Evolutionary conservation across 2,329 filamentous ascomycete species (phyloP), one percentile per base, ranked within the genome.

Genomic region (Colletotrichum incanum): DNA sequence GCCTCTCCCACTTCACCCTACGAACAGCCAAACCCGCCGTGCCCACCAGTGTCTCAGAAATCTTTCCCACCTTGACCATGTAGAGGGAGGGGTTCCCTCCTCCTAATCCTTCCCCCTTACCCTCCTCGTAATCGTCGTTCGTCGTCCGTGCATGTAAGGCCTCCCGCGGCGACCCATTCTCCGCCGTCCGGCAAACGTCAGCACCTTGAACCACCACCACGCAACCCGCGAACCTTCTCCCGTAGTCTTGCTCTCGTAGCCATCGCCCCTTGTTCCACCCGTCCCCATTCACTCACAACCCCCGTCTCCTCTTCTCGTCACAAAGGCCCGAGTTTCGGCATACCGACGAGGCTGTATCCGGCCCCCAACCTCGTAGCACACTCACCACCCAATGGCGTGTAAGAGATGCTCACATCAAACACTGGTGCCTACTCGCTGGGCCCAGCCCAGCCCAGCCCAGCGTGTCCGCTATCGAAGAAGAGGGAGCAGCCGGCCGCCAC

Each of bases 301-400:
- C 8, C 18, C 14, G 4, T 18, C 45, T 11, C 26, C 39, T 23
- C 37, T 39, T 41, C 37, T 18, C 16, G 20, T 59, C 55, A 20
- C 20, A 31, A 34, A 6, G 11, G 16, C 2, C 45, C 12, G 16
- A 26, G 45, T 62, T 26, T 50, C 45, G 31, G 20, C 43, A 37
- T 62, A 12, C 43, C 20, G n/a, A 64, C 59, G 59, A 64, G 66
- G 66, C 66, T 50, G 58, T 16, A n/a, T 23, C 20, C 37, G 39
- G 65, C 65, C 65, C 65, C 59, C 58, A 63, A 41, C 31, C 67
- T 16, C n/a, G 5, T 18, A 5, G 26, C 26, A 6, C 9, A 18
- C 52, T 9, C 52, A 18, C 14, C 60, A 2, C n/a, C 69, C 69
- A 72, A 72, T 72, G 52, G 69, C 69, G 65, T 72, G 65, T 72